A percentile compares a stretch with the other conserved stretches of the same genome.
These are phyloP conservation scores for Auricularia sp. DNA, from an alignment of 768 basidiomycete species.

Conservation along the genomic window DNA sequence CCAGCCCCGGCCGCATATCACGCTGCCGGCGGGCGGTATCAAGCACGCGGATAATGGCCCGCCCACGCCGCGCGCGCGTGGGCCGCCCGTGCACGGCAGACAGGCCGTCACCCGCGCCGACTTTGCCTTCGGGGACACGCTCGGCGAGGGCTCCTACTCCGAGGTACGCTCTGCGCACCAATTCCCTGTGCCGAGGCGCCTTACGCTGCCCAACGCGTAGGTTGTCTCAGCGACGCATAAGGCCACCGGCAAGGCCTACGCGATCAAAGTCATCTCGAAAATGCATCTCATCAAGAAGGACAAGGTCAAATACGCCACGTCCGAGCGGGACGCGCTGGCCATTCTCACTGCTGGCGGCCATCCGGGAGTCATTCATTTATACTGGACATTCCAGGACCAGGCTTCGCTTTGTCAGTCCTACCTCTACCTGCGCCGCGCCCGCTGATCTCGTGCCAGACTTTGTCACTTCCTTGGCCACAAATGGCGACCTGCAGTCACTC, in stretches of 20 bases:
- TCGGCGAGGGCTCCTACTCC: conserved; percentile 78
- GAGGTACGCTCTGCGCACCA: conserved; percentile 34
- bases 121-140: conserved; percentile 61
- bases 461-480: conserved; percentile 63
- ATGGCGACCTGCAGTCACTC: conserved; percentile 68
- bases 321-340: conserved; percentile 72
- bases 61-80: conserved; percentile 2
- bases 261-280: conserved; percentile 78
- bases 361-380: conserved; percentile 71
- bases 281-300: conserved; percentile 68
- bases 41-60: conserved; percentile 1
- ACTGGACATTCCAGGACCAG: conserved; percentile 79
- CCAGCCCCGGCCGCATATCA: conserved; percentile 2
- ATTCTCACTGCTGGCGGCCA: conserved; percentile 48
- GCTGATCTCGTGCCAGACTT: conserved; percentile 42
- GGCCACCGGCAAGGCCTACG: conserved; percentile 53
- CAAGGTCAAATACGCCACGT: conserved; percentile 64
- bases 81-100: background rate
- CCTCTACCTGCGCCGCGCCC: background rate
- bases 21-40: background rate
- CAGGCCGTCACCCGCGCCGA: conserved; percentile 30
- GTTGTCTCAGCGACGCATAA: conserved; percentile 46
- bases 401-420: conserved; percentile 64
- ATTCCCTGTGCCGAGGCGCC: background rate
- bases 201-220: conserved; percentile 24